Evolutionary conservation across 2,329 filamentous ascomycete genomes (phyloP), one percentile per base, ranked within the genome.

Genomic region (Zasmidium cellare): DNA sequence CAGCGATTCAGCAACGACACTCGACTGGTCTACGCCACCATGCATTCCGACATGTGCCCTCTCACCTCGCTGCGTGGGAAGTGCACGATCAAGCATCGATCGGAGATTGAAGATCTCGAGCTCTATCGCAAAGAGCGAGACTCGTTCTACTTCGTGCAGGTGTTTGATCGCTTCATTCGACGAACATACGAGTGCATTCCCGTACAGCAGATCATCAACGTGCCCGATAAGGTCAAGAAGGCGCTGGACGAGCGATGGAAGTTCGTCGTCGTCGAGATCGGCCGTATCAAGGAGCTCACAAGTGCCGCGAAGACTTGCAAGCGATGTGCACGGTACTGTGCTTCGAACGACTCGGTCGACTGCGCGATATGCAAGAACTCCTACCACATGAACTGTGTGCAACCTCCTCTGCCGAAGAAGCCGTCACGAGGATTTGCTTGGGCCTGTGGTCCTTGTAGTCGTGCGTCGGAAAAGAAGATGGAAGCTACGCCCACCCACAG

Each of bases 381-480:
- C 14, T 99, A 97, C 77, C 94, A 99, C 79, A 97, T 99, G 93
- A 91, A 92, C 70, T 99, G 94, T 74, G 94, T 99, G 56, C 88
- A 89, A 60, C 94, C 94, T 44, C 91, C 92, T 38, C 76, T 99
- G 62, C 83, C 92, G 53, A 99, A 97, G 76, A 99, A 99, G 76
- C 94, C 94, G 19, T 96, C 93, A 48, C 88, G 94, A 75, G 94
- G 94, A 41, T 99, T 99, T 76, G 94, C 92, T 3, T 99, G 94
- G 94, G 93, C 94, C 25, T 99, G 94, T 75, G 94, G 91, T 55
- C 89, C 93, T 58, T 99, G 94, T 76, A 97, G 92, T 74, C 88
- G 93, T 69, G 92, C 91, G n/a, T 92, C 96, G 72, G 94, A 97
- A 75, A 87, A 90, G 67, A 96, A 90, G 74, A 80, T 97, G 24